Evolutionary conservation across 441 rosid genomes (phyloP).

Genomic region (Geranium incanum): DNA sequence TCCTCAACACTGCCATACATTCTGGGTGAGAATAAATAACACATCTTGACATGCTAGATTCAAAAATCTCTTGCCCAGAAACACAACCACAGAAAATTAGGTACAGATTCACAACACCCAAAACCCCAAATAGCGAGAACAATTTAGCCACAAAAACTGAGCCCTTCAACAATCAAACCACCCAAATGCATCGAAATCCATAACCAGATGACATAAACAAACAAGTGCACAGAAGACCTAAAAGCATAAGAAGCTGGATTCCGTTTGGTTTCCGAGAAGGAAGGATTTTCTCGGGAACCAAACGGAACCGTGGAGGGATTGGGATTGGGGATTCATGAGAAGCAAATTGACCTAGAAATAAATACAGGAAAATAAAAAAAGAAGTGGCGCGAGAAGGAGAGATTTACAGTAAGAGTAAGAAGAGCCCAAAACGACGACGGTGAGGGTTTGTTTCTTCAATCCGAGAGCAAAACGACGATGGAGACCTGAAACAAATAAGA

Average conservation of each 20-base stretch:
- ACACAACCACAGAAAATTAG: neutral
- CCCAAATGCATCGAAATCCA: neutral
- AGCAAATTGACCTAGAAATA: neutral
- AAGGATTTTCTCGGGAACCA: neutral
- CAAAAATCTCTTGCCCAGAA: neutral
- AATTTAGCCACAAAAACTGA: neutral
- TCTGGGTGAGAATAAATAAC: neutral
- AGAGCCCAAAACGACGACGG: constrained; percentile 6
- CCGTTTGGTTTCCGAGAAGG: constrained; percentile 2
- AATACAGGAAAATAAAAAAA: neutral
- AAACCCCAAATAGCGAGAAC: neutral
- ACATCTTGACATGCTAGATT: neutral
- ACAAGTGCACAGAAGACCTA: neutral
- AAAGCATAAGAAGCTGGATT: neutral
- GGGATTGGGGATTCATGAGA: neutral
- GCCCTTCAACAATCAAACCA: neutral
- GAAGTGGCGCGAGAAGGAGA: constrained; percentile 12
- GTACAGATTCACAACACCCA: neutral
- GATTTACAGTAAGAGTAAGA: constrained; percentile 1
- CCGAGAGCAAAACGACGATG: constrained; percentile 8
- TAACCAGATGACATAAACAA: neutral
- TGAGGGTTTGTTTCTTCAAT: neutral
- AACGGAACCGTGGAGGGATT: neutral
- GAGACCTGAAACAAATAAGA: neutral
- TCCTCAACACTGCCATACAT: neutral